Conservation (phyloP, 1,284 basidiomycete genomes). For the Ustilago curta region DNA sequence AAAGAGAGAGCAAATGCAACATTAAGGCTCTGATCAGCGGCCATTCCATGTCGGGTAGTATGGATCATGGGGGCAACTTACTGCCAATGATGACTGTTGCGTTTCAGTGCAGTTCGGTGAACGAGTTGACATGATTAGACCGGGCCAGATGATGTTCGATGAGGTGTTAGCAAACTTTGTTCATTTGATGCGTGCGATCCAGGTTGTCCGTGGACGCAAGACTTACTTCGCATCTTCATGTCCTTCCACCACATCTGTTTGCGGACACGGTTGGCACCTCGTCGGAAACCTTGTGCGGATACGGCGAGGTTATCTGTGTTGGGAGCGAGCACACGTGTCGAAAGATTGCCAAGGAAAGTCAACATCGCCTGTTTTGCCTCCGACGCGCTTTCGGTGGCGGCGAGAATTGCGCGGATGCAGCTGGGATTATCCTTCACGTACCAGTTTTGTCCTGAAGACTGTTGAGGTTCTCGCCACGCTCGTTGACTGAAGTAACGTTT, state of each 20-base stretch:
- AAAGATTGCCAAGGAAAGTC: conserved; percentile 1
- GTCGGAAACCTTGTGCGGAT: conserved; percentile 97
- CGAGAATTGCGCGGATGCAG: not conserved
- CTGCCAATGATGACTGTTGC: conserved; percentile 44
- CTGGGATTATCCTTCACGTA: conserved; percentile 71
- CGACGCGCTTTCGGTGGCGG: not conserved
- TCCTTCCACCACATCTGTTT: conserved; percentile 80
- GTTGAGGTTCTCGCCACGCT: conserved; percentile 93
- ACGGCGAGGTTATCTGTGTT: conserved; percentile 91
- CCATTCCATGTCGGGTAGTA: not conserved
- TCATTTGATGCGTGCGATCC: not conserved
- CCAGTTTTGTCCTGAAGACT: conserved; percentile 97
- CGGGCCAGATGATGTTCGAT: not conserved
- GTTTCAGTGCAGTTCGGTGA: too few species aligned
- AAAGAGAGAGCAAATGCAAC: not conserved
- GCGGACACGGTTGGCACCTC: conserved; percentile 95
- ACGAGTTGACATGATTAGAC: not conserved
- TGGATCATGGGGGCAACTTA: conserved; percentile 1
- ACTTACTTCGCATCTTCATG: conserved; percentile 56
- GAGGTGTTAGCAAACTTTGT: conserved; percentile 4
- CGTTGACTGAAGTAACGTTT: conserved; percentile 77
- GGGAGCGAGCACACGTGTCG: not conserved
- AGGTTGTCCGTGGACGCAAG: not conserved
- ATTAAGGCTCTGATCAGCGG: not conserved
- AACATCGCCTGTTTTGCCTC: conserved; percentile 2